Evolutionary conservation across 192 early-diverging fungal genomes (phyloP).

Genomic region (Coemansia sp.): DNA sequence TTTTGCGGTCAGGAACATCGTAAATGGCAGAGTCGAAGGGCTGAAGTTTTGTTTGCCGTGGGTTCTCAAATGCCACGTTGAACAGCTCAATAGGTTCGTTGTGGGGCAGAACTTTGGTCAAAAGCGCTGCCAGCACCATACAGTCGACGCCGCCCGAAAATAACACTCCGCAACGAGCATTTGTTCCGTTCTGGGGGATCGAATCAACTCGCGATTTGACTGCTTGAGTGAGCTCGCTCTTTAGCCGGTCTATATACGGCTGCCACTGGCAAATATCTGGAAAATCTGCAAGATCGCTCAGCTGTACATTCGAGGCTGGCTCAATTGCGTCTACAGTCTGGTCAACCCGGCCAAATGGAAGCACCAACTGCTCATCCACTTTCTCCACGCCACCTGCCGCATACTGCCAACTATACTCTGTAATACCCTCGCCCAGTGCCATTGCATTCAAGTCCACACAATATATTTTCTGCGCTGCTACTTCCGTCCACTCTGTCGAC

Average conservation of each 20-base stretch:
- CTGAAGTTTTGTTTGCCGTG: slow-evolving; percentile 51
- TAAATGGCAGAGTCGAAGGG: slow-evolving; percentile 6
- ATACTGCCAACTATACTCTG: slow-evolving; percentile 19
- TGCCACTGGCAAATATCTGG: slow-evolving; percentile 17
- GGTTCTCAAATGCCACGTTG: slow-evolving; percentile 96
- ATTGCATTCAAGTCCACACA: slow-evolving; percentile 55
- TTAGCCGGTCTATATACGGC: slow-evolving; percentile 24
- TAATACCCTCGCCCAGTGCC: neutral
- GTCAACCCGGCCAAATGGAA: neutral
- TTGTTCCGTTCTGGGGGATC: slow-evolving; percentile 16
- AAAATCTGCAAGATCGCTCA: slow-evolving; percentile 15
- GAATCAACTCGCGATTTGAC: slow-evolving; percentile 22
- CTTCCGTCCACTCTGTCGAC: slow-evolving; percentile 61
- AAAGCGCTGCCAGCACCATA: slow-evolving; percentile 81
- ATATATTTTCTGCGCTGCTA: slow-evolving; percentile 78
- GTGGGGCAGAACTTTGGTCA: slow-evolving; percentile 65
- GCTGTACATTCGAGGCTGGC: neutral
- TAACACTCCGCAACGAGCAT: slow-evolving; percentile 65
- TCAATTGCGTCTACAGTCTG: neutral
- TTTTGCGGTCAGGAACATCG: slow-evolving; percentile 83
- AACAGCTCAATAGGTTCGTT: slow-evolving; percentile 85
- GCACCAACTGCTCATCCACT: neutral
- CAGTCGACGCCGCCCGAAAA: slow-evolving; percentile 97
- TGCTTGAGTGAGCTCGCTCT: slow-evolving; percentile 14
- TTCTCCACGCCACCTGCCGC: neutral